Base-by-base conservation (phyloP, 352 stramenopile species). In the Globisporangium orthogonon region DNA sequence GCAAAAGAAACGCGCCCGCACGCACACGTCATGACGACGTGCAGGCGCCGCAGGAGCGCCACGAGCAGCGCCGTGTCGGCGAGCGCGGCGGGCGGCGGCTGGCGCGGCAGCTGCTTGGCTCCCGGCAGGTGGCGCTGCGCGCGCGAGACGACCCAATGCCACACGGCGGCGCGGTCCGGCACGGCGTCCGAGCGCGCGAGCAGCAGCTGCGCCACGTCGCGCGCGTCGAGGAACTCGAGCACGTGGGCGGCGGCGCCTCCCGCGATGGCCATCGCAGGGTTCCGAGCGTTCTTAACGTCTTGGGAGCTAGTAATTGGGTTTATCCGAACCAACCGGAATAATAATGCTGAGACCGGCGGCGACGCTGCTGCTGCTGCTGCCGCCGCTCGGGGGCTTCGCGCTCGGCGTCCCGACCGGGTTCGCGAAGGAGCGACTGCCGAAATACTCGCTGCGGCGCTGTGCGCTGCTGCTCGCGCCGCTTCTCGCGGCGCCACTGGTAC, bases 171-270 rank as follows among this genome's bases (percentile, higher is more conserved):
- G 35, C 56, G 58, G 43, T 67, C 60, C n/a, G 74, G 60, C 49
- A 14, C 50, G 11, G 30, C 40, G 17, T 65, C 58, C 52, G 77
- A 68, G 30, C 73, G 65, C 5, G 70, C 60, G 6, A 64, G 67
- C 43, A 71, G 64, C 48, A 83, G 53, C 28, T 54, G 56, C 15
- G 71, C 70, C 5, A 80, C 54, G 30, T 73, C 62, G 13, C 52
- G 59, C 0, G 72, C 60, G 30, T 82, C 59, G 28, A 87, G 60
- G 60, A 85, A 86, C 39, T 85, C 73, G 11, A 89, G 68, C n/a
- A 86, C 55, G 30, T 72, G 69, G 31, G 69, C 35, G 46, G 68
- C 56, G 15, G 23, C 23, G 23, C 23, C 23, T 23, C 78, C 71
- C n/a, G 67, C 65, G 47, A 86, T 65, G 33, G 60, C 52, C 48